phyloP scores from a whole-genome alignment of 2,329 filamentous ascomycete genomes.

The Penicillium sp. region DNA sequence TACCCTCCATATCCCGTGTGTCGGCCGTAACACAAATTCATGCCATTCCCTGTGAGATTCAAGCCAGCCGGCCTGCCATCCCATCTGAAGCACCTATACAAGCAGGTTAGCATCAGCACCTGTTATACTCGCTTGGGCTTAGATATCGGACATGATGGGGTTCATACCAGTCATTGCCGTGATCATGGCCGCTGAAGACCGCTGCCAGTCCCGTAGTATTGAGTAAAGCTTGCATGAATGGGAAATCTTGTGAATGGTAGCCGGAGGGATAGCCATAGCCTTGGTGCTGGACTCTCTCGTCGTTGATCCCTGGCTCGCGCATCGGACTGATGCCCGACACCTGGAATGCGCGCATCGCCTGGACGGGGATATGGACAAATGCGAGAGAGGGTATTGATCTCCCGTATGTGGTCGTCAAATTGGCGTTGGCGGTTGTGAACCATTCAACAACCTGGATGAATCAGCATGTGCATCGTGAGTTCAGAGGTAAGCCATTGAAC shows the following conservation, averaged over 20 bases:
- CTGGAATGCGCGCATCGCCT: constrained; percentile 44
- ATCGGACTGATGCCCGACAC: constrained; percentile 41
- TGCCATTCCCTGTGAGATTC: constrained; percentile 42
- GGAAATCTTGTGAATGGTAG: constrained; percentile 51
- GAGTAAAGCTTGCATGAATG: constrained; percentile 61
- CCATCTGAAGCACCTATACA: constrained; percentile 42
- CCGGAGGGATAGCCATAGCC: constrained; percentile 14
- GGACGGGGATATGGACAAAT: constrained; percentile 54
- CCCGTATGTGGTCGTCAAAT: constrained; percentile 30
- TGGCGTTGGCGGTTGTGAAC: constrained; percentile 40
- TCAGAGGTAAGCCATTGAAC: neutral
- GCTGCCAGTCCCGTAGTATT: constrained; percentile 54
- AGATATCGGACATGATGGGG: neutral
- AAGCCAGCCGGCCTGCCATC: constrained; percentile 26
- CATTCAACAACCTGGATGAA: constrained; percentile 38
- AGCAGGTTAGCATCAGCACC: constrained; percentile 14
- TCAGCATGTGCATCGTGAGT: neutral
- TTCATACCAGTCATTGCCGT: constrained; percentile 57
- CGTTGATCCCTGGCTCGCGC: constrained; percentile 49
- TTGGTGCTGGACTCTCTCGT: constrained; percentile 41
- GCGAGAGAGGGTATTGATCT: constrained; percentile 49
- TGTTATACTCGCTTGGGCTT: neutral
- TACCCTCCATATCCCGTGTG: constrained; percentile 70
- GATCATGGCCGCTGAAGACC: constrained; percentile 64
- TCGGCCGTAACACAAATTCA: constrained; percentile 57